Conservation (phyloP, 371 early-diverging fungal species). For the Thermomucor indicae-seudaticae region DNA sequence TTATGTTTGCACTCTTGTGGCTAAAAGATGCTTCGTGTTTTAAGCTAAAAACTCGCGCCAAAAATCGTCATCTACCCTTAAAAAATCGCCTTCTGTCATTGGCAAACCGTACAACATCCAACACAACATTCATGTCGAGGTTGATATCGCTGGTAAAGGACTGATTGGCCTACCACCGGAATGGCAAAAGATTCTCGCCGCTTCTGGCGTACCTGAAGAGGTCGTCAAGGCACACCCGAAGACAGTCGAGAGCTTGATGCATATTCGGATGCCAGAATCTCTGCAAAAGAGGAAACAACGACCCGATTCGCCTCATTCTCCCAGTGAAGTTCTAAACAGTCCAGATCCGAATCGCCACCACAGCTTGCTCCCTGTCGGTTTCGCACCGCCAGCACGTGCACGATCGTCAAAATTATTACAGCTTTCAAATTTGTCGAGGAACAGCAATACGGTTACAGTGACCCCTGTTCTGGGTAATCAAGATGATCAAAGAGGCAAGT, state of each 20-base stretch:
- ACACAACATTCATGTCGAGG: slow-evolving; percentile 59
- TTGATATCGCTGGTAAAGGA: slow-evolving; percentile 38
- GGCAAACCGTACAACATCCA: slow-evolving; percentile 63
- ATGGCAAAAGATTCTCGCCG: slow-evolving; percentile 53
- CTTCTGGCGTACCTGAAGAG: slow-evolving; percentile 51
- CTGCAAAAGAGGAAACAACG: slow-evolving; percentile 16
- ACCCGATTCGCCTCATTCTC: slow-evolving; percentile 22
- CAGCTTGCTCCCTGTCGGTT: slow-evolving; percentile 31
- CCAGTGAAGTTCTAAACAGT: slow-evolving; percentile 11
- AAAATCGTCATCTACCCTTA: background rate
- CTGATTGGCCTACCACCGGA: slow-evolving; percentile 54
- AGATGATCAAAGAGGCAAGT: no score
- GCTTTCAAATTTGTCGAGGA: slow-evolving; percentile 7
- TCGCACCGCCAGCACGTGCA: slow-evolving; percentile 44
- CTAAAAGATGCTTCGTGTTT: no score
- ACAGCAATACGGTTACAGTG: slow-evolving; percentile 2
- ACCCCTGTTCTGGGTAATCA: background rate
- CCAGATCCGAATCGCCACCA: slow-evolving; percentile 8
- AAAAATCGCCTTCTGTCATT: slow-evolving; percentile 28
- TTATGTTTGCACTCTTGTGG: no score
- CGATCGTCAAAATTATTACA: slow-evolving; percentile 36
- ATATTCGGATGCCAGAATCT: slow-evolving; percentile 50
- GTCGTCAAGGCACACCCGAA: slow-evolving; percentile 49
- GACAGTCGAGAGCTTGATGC: slow-evolving; percentile 51
- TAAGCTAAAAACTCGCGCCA: no score